Percentiles rank a stretch among this genome's conserved stretches.
Evolutionary conservation across 768 basidiomycete species (phyloP).

Genomic region (Boletus tomentosulus): DNA sequence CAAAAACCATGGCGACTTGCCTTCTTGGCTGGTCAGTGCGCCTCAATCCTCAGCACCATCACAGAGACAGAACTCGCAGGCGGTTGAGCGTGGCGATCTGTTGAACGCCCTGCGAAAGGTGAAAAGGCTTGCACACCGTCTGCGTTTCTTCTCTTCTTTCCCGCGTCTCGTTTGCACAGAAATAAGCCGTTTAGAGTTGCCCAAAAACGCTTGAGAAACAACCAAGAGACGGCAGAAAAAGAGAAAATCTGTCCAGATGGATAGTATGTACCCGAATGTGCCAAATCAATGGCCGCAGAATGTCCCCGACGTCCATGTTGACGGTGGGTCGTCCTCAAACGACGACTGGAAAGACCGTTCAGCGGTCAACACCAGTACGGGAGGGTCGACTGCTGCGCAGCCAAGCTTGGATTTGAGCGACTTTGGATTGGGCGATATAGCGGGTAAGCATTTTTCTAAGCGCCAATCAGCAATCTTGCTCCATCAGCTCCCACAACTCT

Average conservation of each 20-base stretch:
- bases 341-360: conserved; percentile 40
- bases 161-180: conserved; percentile 39
- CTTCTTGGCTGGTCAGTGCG: conserved; percentile 30
- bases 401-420: conserved; percentile 39
- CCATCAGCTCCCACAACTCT: not conserved
- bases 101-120: conserved; percentile 36
- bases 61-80: conserved; percentile 38
- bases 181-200: conserved; percentile 45
- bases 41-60: conserved; percentile 36
- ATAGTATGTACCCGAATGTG: conserved; percentile 45
- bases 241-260: conserved; percentile 39
- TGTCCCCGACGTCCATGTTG: conserved; percentile 33
- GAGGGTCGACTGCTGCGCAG: conserved; percentile 31
- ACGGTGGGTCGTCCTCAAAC: conserved; percentile 27
- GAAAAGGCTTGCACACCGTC: conserved; percentile 38
- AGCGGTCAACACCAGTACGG: conserved; percentile 19
- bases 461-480: conserved; percentile 22
- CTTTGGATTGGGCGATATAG: conserved; percentile 40
- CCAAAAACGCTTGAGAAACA: conserved; percentile 39
- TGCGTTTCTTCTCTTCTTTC: conserved; percentile 34
- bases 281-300: conserved; percentile 40
- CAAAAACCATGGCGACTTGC: conserved; percentile 20
- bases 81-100: conserved; percentile 34
- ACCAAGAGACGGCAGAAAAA: conserved; percentile 36
- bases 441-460: conserved; percentile 37